Base-by-base conservation (phyloP, 768 basidiomycete genomes). In the Imleria badia region DNA sequence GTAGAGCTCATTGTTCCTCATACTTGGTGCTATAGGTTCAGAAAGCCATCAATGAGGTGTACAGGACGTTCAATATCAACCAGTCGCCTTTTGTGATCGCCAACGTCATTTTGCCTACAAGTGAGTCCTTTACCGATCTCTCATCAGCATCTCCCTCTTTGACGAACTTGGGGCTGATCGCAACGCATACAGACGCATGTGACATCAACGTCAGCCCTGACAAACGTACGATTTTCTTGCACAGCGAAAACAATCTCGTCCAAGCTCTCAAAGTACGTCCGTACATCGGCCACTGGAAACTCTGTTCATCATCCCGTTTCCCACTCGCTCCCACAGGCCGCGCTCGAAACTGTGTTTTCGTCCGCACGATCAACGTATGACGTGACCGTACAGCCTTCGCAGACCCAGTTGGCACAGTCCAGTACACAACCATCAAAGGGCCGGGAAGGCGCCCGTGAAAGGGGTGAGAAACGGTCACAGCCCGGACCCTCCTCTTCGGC, bases 181-280 rank as follows among this genome's bases (percentile, higher is more conserved):
- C 5, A 13, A 30, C n/a, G 29, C 39, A 14, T 17, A 22, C 58
- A 94, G 92, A 85, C 52, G 76, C 83, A 0, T 91, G 84, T 63
- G 97, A 99, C 66, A 85, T 99, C 64, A 99, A 99, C 57, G 90
- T 98, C 55, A 91, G 86, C 57, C 96, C 97, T 0, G 97, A 98
- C 74, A 99, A 98, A 66, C 81, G 96, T n/a, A 95, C 93, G 0
- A 89, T 98, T 35, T 86, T 97, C 47, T 65, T 99, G 12, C 94
- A 98, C 61, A 86, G 86, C 67, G 96, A 99, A 68, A 78, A 77
- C 12, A 88, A 87, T 56, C 72, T 99, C 17, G 78, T 98, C 1
- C 72, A 81, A 3, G 83, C 86, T 0, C 77, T 98, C 38, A 94
- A 91, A 75, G 93, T 93, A 50, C 14, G 66, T 51, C 33, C 14